Conservation (phyloP, 2,329 filamentous ascomycete genomes). For the Endocalyx cinctus region DNA sequence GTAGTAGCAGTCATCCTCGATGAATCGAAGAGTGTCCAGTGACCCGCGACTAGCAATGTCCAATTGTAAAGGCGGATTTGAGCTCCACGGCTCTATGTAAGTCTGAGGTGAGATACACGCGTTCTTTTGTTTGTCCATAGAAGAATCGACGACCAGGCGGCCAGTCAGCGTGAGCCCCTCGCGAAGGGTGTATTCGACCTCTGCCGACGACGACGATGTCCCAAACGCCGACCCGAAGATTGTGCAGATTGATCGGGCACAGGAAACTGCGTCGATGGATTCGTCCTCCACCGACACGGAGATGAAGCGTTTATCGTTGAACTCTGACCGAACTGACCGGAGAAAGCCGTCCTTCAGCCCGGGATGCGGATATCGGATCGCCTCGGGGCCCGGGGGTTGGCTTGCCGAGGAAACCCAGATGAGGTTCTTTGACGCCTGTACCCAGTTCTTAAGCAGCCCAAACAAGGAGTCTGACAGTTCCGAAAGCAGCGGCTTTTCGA, state of each 20-base stretch:
- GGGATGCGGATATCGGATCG: neutral
- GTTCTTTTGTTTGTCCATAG: constrained; percentile 1
- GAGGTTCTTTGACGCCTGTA: neutral
- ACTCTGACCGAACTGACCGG: constrained; percentile 4
- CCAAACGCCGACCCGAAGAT: constrained; percentile 3
- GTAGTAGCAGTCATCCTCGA: constrained; percentile 5
- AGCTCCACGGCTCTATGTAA: constrained; percentile 1
- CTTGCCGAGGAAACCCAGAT: too few species aligned
- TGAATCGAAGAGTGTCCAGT: constrained; percentile 13
- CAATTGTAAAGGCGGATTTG: constrained; percentile 6
- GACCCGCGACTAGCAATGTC: constrained; percentile 5
- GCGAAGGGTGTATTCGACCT: constrained; percentile 6
- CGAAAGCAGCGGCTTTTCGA: neutral
- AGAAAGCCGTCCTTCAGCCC: constrained; percentile 5
- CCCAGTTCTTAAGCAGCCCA: neutral
- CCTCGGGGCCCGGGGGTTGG: too few species aligned
- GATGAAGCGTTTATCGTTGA: constrained; percentile 3
- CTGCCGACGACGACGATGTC: neutral
- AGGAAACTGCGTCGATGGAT: neutral
- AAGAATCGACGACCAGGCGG: constrained; percentile 1
- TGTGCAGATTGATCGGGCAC: neutral
- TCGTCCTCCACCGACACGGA: constrained; percentile 5
- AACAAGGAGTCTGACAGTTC: neutral
- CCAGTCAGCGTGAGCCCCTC: constrained; percentile 3
- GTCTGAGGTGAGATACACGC: neutral